Base-by-base conservation (phyloP, 495 filamentous ascomycete genomes). In the Talaromyces proteolyticus region DNA sequence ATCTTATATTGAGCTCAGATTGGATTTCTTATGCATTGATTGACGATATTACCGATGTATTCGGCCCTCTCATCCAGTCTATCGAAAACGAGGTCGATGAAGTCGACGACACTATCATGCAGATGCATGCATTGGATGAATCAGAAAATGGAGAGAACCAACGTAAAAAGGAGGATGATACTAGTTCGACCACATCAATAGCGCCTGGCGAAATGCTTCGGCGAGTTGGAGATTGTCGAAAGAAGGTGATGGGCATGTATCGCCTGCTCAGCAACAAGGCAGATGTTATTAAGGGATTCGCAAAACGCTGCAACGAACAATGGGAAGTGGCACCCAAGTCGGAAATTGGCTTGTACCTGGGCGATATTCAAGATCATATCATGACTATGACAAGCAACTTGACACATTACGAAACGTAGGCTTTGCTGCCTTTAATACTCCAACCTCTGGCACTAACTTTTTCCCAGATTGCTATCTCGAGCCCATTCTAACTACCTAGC, bases 21-120 rank as follows among this genome's bases (percentile, higher is more conserved):
- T 98, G 93, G 93, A 96, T 98, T 57, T 94, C 89, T 12, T 98
- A 98, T 57, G 93, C 90, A 24, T 80, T 98, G 55, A 96, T 98
- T 57, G 93, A 98, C 64, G 92, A 98, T 61, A 95, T 98, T 57
- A 96, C 93, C 7, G 93, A 98, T 65, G 91, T 86, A 3, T 98
- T 95, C 54, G 88, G 83, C 0, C 93, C 93, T 1, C 73, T 96
- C 4, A 96, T 97, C 46, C 84, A 94, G 57, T 80, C 76, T 29
- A 93, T 98, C 42, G 87, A 92, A 57, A 79, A 90, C 22, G 92
- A 97, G 61, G 88, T 92, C 25, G 87, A 91, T 56, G 85, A 88
- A 37, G 95, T 96, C 53, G 88, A 95, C 58, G 87, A 89, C 51
- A 80, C 77, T 50, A 90, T 92, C 57, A 72, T 95, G 51, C 70